Evolutionary conservation across 306 rosid species (phyloP).

Genomic region (Citrullus mucosospermus): DNA sequence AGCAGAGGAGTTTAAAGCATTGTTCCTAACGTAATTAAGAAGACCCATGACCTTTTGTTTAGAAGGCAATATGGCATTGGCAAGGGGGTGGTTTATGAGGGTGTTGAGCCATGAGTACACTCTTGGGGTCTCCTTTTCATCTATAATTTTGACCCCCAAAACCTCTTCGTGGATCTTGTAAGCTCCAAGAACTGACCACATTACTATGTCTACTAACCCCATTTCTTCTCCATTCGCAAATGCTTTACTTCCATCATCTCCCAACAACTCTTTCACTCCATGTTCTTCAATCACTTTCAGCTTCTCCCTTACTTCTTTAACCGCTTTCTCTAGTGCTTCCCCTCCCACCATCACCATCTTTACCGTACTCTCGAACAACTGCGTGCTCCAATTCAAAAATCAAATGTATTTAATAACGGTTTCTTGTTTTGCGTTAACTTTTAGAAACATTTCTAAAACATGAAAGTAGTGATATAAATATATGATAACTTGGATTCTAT

Average conservation of each 20-base stretch:
- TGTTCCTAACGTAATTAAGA: slow-evolving; percentile 3
- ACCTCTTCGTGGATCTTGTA: slow-evolving; percentile 15
- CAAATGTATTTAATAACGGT: too few species aligned
- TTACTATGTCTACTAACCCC: slow-evolving; percentile 16
- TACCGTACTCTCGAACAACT: slow-evolving; percentile 11
- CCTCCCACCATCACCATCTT: background rate
- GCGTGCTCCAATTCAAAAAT: background rate
- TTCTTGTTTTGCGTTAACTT: too few species aligned
- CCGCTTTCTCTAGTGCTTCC: slow-evolving; percentile 16
- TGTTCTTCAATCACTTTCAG: slow-evolving; percentile 10
- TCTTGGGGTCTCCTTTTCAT: slow-evolving; percentile 12
- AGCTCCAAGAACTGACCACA: slow-evolving; percentile 6
- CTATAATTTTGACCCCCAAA: slow-evolving; percentile 14
- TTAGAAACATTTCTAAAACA: too few species aligned
- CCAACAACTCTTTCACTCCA: slow-evolving; percentile 11
- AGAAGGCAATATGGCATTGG: slow-evolving; percentile 10
- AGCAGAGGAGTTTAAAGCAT: background rate
- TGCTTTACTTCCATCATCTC: background rate
- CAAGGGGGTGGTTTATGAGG: slow-evolving; percentile 6
- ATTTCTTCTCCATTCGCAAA: background rate
- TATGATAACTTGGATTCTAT: too few species aligned
- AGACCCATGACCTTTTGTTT: slow-evolving; percentile 9
- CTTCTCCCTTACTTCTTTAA: slow-evolving; percentile 3
- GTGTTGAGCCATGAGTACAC: slow-evolving; percentile 8
- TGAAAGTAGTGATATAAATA: too few species aligned